Percentiles rank a stretch among this genome's conserved stretches.
Conservation (phyloP, 1,284 basidiomycete species). For the Rhodotorula sp. region DNA sequence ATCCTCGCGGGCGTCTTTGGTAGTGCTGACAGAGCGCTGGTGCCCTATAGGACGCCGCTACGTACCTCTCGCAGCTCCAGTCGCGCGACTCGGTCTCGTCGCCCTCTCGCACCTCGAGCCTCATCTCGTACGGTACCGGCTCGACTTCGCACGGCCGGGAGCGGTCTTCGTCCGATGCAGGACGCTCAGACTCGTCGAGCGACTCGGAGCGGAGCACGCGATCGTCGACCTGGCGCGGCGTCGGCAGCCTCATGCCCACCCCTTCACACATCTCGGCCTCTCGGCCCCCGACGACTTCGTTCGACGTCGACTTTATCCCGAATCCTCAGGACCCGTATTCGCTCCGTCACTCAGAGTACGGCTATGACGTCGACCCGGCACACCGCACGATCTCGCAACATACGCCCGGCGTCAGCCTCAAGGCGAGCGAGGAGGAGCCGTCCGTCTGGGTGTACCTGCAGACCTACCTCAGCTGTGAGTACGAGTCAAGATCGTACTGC, state of each 20-base stretch:
- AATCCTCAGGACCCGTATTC: conserved; percentile 36
- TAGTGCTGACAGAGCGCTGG: neutral
- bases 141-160: neutral
- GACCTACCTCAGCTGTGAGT: conserved; percentile 45
- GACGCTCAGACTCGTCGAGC: conserved; percentile 7
- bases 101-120: conserved; percentile 25
- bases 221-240: conserved; percentile 31
- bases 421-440: conserved; percentile 39
- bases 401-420: conserved; percentile 38
- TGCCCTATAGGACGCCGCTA: conserved; percentile 27
- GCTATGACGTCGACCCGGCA: conserved; percentile 47
- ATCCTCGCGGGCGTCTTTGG: neutral
- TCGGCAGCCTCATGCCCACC: conserved; percentile 34
- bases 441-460: conserved; percentile 41
- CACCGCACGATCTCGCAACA: conserved; percentile 42
- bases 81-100: conserved; percentile 17
- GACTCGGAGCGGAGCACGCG: conserved; percentile 24
- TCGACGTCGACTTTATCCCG: conserved; percentile 40
- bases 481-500: conserved; percentile 7
- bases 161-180: conserved; percentile 24
- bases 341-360: conserved; percentile 51
- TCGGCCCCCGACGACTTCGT: conserved; percentile 29
- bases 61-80: conserved; percentile 31
- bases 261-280: conserved; percentile 30
- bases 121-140: conserved; percentile 34